Base-by-base conservation (phyloP, 1,284 basidiomycete species). In the Trichosporon faecale region DNA sequence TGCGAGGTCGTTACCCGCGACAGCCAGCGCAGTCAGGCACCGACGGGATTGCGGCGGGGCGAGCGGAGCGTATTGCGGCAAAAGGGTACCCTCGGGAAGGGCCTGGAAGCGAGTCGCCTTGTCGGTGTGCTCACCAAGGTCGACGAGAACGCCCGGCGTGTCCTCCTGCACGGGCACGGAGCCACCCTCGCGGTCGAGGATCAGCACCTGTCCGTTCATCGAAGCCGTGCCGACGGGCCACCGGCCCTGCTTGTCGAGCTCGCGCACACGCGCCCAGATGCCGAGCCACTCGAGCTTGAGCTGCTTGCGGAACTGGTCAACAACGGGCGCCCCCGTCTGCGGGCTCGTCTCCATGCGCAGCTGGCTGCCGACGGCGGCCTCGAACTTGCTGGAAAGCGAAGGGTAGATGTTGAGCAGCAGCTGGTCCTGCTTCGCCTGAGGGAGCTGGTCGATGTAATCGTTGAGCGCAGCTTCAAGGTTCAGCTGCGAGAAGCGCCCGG, bases 281-380 rank as follows among this genome's bases (percentile, higher is more conserved):
- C 94, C 92, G 77, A 96, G 91, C 93, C 94, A 97, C 76, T 97
- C 93, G 49, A 91, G 85, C 80, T 93, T 95, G 73, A 95, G 84
- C 0, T 90, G 89, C 76, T 88, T 91, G 88, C 91, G 91, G 80
- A 92, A 95, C 67, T 89, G 89, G 64, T 89, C 88, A 75, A 94
- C 87, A 71, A 91, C 89, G 46, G 89, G 86, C 23, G 90, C 90
- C 11, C 94, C 94, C 0, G 92, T 94, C 72, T 89, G 88, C 0
- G 89, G 86, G 77, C 93, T 91, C 46, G 87, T 87, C 73, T 88
- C 87, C 52, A 95, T 86, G 68, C 86, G 86, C 31, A 96, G 89
- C 0, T 91, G 91, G 75, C 90, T 93, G 1, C 94, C 95, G 23
- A 97, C 92, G n/a, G 94, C 89, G 4, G 90, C 89, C 1, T 88